Base-by-base conservation (phyloP, 2,329 filamentous ascomycete species). In the Geosmithia morbida region DNA sequence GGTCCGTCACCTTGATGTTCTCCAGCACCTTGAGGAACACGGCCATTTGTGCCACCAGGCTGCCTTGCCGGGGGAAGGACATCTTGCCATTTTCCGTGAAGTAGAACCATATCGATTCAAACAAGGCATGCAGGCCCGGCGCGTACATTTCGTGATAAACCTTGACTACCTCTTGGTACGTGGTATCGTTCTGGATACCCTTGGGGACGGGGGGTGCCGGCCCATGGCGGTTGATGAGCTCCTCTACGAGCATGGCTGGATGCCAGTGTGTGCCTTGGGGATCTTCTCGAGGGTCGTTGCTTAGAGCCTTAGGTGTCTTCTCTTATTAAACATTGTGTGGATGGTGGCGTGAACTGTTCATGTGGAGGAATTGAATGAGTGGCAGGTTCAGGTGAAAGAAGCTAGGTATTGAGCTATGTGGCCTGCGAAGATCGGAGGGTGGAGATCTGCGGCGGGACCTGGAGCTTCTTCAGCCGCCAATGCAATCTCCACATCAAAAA, bases 41-140 rank as follows among this genome's bases (percentile, higher is more conserved):
- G 6, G 75, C 74, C 58, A 89, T 77, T 51, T 82, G 75, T 46
- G 81, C 77, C 54, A 83, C 69, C n/a, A 87, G 66, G 26, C 68
- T 65, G 26, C 70, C 65, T 57, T 84, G 69, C 45, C 66, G 63
- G 48, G 67, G 67, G 48, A 78, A 65, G n/a, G 68, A 59, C 57
- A 64, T 66, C 40, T 66, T 60, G 46, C 66, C 61, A 49, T 67
- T 63, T 14, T 70, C 71, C 44, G 59, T 59, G 44, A 71, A 68
- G 50, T 69, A 77, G 65, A 87, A 96, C 89, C 89, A 97, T 26
- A 72, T 74, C 7, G 87, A 85, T 61, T 96, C 89, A 51, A 94
- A 75, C 51, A 92, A 82, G 45, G 75, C 75, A 61, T 86, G 81
- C 44, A 92, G 75, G 7, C 80, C 83, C 1, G 75, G 75, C 3